Evolutionary conservation across 768 basidiomycete species (phyloP).

Genomic region (Tephrocybe sp.): DNA sequence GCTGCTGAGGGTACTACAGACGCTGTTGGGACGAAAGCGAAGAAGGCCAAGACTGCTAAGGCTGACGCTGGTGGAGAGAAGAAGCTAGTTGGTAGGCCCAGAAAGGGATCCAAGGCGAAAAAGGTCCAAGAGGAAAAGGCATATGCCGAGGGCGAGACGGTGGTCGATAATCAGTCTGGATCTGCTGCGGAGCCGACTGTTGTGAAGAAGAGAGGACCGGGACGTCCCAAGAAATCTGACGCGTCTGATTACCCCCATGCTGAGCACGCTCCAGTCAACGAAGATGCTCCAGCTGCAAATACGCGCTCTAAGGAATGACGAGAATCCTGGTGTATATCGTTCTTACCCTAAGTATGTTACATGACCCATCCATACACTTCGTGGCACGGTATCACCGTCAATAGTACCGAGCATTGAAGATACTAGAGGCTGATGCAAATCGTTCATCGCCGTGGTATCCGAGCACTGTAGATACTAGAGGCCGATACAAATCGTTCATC

Average conservation of each 20-base stretch:
- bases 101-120: conserved; percentile 16
- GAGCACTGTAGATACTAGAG: too few species aligned
- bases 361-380: too few species aligned
- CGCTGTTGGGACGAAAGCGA: too few species aligned
- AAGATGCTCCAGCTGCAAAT: conserved; percentile 15
- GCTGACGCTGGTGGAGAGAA: conserved; percentile 12
- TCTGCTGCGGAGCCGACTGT: background rate
- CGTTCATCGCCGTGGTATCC: background rate
- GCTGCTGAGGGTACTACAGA: conserved; percentile 7
- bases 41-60: conserved; percentile 22
- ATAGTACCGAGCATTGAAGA: too few species aligned
- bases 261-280: background rate
- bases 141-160: conserved; percentile 3
- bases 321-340: background rate
- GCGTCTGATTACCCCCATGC: conserved; percentile 6
- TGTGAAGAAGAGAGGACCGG: conserved; percentile 11
- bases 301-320: conserved; percentile 16
- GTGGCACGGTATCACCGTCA: too few species aligned
- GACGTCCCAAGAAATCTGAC: conserved; percentile 13
- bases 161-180: background rate
- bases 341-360: background rate
- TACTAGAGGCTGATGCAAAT: background rate
- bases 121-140: background rate
- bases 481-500: background rate
- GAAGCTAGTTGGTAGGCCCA: conserved; percentile 17